Conservation (phyloP, 2,329 filamentous ascomycete genomes). For the Pochonia chlamydosporia region DNA sequence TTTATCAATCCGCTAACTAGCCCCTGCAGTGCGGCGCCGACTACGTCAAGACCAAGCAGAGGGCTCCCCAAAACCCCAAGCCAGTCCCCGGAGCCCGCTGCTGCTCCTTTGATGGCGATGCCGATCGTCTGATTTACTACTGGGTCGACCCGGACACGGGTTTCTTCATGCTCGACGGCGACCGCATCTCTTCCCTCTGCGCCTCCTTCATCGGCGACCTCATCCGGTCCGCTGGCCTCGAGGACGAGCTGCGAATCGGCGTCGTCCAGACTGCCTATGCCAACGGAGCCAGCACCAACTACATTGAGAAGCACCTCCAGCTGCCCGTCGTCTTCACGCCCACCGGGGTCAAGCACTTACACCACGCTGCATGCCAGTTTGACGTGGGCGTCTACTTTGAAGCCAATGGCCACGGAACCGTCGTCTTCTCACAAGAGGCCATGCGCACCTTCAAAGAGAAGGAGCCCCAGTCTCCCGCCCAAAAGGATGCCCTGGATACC, state of each 20-base stretch:
- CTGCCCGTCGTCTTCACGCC: conserved; percentile 89
- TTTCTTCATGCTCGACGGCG: conserved; percentile 91
- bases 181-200: conserved; percentile 91
- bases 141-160: conserved; percentile 75
- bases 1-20: conserved; percentile 7
- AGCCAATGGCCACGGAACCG: conserved; percentile 94
- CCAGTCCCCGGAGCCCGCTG: conserved; percentile 70
- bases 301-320: conserved; percentile 80
- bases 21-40: conserved; percentile 77
- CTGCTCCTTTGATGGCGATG: conserved; percentile 91
- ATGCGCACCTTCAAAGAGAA: conserved; percentile 71
- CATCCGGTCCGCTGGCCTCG: conserved; percentile 70
- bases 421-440: conserved; percentile 85
- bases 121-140: conserved; percentile 93
- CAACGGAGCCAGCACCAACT: conserved; percentile 90
- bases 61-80: conserved; percentile 77
- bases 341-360: conserved; percentile 94
- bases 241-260: conserved; percentile 78
- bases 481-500: conserved; percentile 82
- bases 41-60: conserved; percentile 95
- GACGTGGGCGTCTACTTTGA: conserved; percentile 98
- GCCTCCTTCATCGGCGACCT: conserved; percentile 92
- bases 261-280: conserved; percentile 97
- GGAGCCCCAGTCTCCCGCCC: conserved; percentile 82
- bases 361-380: conserved; percentile 92